Evolutionary conservation across 1,139 yeast species (phyloP), one percentile per base, ranked within the genome.

Genomic region (Magnusiomyces sp.): DNA sequence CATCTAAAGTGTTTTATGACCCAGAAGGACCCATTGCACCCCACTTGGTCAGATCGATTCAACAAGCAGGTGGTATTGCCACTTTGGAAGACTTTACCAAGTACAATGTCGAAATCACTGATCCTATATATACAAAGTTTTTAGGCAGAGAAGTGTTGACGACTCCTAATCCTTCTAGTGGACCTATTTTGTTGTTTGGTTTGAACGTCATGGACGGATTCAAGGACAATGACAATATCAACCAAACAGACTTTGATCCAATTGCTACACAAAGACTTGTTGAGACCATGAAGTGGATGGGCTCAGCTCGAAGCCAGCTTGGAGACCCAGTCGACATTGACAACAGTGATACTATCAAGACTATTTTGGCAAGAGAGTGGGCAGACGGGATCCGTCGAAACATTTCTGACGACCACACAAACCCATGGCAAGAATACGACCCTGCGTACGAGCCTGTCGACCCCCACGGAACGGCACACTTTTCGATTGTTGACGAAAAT

Each of bases 241-340:
- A 31, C 20, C 2, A 11, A 2, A 14, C 34, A 13, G 81, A 79
- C 52, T 71, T 73, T 58, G 61, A 62, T 4, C 71, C 71, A 0
- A 59, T 74, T 5, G 72, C 76, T n/a, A 71, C 80, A 1, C 96
- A 87, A 60, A 73, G 86, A 50, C 63, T 88, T 13, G 71, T 89
- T 13, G 98, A 92, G 66, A 71, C 86, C 5, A 88, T 90, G 94
- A 90, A 90, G 66, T 92, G 96, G 95, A 76, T 88, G 75, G 87
- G 90, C 0, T 76, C 94, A 9, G 90, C 84, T 0, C 74, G 97
- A 53, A 80, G 92, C 16, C 76, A 86, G 58, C 73, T 90, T 23
- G 97, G 97, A 1, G 96, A 88, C 59, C 68, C 68, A 2, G 14
- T 34, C 4, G 72, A 68, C 19, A 55, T 64, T 2, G 56, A 59